A percentile compares a stretch with the other conserved stretches of the same genome.
phyloP scores from a whole-genome alignment of 306 rosid genomes.

The Cucumis hystrix region DNA sequence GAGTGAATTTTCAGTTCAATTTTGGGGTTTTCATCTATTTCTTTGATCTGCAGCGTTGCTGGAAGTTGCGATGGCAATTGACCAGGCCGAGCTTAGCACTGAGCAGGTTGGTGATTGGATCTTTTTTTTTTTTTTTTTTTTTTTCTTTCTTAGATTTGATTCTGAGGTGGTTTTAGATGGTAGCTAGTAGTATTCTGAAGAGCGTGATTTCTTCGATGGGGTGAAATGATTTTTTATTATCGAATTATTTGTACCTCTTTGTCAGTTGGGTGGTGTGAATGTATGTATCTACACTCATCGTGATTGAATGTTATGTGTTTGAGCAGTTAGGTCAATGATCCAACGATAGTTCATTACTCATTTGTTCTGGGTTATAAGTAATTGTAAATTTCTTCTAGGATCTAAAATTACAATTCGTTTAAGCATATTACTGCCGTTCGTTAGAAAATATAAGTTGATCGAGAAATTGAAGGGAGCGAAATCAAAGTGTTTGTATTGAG shows the following conservation, averaged over 20 bases:
- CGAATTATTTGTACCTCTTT: not conserved
- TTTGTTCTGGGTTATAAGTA: not conserved
- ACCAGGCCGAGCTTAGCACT: constrained; percentile 67
- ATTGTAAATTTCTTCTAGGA: not conserved
- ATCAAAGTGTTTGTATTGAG: not conserved
- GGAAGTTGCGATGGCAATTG: constrained; percentile 26
- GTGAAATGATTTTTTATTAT: not conserved
- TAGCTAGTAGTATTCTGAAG: not conserved
- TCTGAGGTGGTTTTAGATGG: not conserved
- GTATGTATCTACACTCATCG: not conserved
- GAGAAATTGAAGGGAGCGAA: not conserved
- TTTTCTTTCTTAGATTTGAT: constrained; percentile 14
- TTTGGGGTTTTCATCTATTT: not conserved
- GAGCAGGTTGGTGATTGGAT: constrained; percentile 56
- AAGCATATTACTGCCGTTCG: not conserved
- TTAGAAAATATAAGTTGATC: not conserved
- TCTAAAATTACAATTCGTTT: not conserved
- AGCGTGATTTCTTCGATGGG: not conserved
- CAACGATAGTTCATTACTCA: not conserved
- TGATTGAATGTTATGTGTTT: not conserved
- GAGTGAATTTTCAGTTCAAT: not conserved
- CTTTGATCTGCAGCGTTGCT: constrained; percentile 16
- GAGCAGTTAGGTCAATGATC: not conserved
- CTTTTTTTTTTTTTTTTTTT: not conserved
- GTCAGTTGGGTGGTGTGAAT: not conserved